phyloP scores from a whole-genome alignment of 257 asterid genomes.

The Fraxinus pennsylvanica region DNA sequence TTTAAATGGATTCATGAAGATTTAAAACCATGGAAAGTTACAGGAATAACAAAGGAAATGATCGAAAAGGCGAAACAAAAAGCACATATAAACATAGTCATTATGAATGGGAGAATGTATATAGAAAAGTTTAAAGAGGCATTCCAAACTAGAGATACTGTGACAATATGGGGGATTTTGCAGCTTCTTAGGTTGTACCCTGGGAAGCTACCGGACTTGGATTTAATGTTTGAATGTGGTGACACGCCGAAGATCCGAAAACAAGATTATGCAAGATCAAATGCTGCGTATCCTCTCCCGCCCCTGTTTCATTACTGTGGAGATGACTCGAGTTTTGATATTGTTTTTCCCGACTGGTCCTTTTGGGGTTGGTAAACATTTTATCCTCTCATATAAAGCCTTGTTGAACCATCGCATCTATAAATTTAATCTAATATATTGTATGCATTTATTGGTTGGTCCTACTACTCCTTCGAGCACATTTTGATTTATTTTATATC shows the following conservation, averaged over 20 bases:
- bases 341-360: slow-evolving; percentile 91
- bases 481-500: too few relatives aligned
- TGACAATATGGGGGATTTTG: slow-evolving; percentile 81
- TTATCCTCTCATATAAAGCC: neutral
- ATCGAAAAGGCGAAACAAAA: slow-evolving; percentile 44
- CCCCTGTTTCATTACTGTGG: slow-evolving; percentile 79
- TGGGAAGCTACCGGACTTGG: slow-evolving; percentile 64
- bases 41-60: slow-evolving; percentile 61
- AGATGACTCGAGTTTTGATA: slow-evolving; percentile 56
- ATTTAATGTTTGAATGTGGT: slow-evolving; percentile 61
- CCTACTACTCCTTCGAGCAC: too few relatives aligned
- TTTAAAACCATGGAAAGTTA: slow-evolving; percentile 63
- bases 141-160: slow-evolving; percentile 75
- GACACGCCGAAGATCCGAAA: slow-evolving; percentile 57
- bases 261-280: slow-evolving; percentile 24
- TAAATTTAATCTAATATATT: too few relatives aligned
- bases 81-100: slow-evolving; percentile 58
- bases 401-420: too few relatives aligned
- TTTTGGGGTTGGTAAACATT: slow-evolving; percentile 97
- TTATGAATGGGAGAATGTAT: slow-evolving; percentile 58
- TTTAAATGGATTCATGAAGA: slow-evolving; percentile 90
- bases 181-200: slow-evolving; percentile 84
- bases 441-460: too few relatives aligned
- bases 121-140: slow-evolving; percentile 47
- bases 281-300: slow-evolving; percentile 42